Evolutionary conservation across 148 eudicot genomes (phyloP).

Genomic region (Rhododendron ferrugineum): DNA sequence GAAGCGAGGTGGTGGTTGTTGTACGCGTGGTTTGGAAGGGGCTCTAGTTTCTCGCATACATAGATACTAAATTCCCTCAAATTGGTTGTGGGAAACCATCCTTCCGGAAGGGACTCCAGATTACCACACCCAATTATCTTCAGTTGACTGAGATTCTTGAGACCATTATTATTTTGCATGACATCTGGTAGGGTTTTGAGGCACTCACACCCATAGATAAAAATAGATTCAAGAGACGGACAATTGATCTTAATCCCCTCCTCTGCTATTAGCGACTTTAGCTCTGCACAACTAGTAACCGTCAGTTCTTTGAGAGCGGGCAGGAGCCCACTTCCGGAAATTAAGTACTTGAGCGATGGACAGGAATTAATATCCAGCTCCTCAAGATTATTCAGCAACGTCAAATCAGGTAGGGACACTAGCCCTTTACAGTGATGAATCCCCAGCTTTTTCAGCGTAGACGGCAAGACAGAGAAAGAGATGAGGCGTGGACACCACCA

Average conservation of each 20-base stretch:
- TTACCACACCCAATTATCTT: neutral
- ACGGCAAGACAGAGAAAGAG: neutral
- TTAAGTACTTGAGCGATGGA: neutral
- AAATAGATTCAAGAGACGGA: too few species aligned
- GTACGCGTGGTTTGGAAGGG: neutral
- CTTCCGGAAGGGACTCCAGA: slow-evolving; percentile 1
- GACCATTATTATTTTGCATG: neutral
- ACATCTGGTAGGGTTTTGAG: neutral
- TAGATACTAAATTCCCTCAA: neutral
- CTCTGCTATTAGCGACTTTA: neutral
- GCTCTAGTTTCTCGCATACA: neutral
- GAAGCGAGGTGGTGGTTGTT: neutral
- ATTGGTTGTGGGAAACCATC: neutral
- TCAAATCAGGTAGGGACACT: neutral
- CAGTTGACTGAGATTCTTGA: neutral
- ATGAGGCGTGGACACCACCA: fast-evolving
- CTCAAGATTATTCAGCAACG: neutral
- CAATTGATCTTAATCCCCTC: too few species aligned
- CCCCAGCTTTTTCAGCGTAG: neutral
- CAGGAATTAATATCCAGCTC: fast-evolving
- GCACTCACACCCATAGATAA: too few species aligned
- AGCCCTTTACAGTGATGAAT: fast-evolving
- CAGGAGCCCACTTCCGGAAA: neutral
- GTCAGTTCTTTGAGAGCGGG: neutral
- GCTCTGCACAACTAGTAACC: fast-evolving